These are phyloP conservation scores for Sphagnum contortum DNA, from an alignment of 225 moss, liverwort and hornwort species.

Conservation along the genomic window DNA sequence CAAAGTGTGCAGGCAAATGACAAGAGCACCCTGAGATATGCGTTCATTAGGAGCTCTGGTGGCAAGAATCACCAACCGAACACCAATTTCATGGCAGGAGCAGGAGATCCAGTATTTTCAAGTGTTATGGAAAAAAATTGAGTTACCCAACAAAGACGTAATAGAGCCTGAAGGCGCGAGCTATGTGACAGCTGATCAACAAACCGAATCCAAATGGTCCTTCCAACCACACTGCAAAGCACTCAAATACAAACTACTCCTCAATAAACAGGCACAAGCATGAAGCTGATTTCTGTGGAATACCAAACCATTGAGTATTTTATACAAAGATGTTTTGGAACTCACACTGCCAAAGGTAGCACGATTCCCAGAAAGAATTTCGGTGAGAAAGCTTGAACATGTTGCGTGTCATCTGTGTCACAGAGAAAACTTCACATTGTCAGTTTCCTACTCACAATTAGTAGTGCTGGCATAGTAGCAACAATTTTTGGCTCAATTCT, in stretches of 20 bases:
- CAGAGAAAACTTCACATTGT: background rate
- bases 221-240: slow-evolving; percentile 32
- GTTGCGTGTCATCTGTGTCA: slow-evolving; percentile 25
- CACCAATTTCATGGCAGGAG: too few species aligned
- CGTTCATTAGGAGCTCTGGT: too few species aligned
- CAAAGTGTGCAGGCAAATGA: too few species aligned
- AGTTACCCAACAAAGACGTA: slow-evolving; percentile 35
- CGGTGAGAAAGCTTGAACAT: slow-evolving; percentile 5
- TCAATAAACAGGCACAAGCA: too few species aligned
- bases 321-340: background rate
- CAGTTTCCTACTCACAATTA: background rate
- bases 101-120: too few species aligned
- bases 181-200: slow-evolving; percentile 27
- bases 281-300: too few species aligned
- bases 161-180: slow-evolving; percentile 30
- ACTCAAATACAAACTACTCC: background rate
- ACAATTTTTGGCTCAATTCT: too few species aligned
- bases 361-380: slow-evolving; percentile 11
- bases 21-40: too few species aligned
- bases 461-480: too few species aligned
- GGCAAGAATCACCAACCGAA: too few species aligned
- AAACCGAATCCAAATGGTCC: slow-evolving; percentile 25
- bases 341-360: slow-evolving; percentile 33
- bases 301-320: too few species aligned
- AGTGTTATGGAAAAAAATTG: too few species aligned